A percentile compares a stretch with the other conserved stretches of the same genome.
phyloP scores from a whole-genome alignment of 768 basidiomycete genomes.

The Tylopilus intermedius region DNA sequence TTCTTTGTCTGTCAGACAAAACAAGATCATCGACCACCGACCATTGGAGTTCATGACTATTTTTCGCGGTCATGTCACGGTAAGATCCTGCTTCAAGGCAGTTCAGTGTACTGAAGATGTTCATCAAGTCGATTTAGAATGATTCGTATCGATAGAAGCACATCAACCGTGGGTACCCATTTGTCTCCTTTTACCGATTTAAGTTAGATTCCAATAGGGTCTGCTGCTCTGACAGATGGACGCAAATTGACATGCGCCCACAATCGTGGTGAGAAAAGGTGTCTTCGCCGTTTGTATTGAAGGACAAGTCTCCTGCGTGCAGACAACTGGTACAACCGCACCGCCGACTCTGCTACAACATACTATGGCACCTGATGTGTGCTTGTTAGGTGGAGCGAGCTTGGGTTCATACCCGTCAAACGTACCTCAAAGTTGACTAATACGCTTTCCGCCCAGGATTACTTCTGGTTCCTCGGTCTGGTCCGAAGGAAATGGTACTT shows the following conservation, averaged over 20 bases:
- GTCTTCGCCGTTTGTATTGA: no score
- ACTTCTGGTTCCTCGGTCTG: neutral
- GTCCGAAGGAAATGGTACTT: no score
- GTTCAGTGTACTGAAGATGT: constrained; percentile 1
- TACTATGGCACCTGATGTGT: no score
- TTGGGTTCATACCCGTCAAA: no score
- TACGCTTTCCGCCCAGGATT: no score
- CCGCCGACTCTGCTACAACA: no score
- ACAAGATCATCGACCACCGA: constrained; percentile 7
- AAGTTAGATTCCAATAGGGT: constrained; percentile 9
- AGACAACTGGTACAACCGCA: no score
- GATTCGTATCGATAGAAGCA: constrained; percentile 5
- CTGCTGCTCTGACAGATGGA: constrained; percentile 9
- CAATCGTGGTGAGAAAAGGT: constrained; percentile 2
- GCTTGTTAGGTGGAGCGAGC: no score
- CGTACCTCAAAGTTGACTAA: no score
- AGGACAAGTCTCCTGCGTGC: no score
- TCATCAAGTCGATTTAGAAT: constrained; percentile 2
- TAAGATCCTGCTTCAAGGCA: neutral
- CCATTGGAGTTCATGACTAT: constrained; percentile 3
- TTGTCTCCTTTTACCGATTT: constrained; percentile 13
- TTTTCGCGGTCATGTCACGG: neutral
- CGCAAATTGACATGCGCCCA: neutral
- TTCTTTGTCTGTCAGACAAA: constrained; percentile 1
- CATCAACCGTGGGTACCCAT: constrained; percentile 6